Evolutionary conservation across 164 flowering plant species (phyloP), one percentile per base, ranked within the genome.

Genomic region (Macadamia tetraphylla): DNA sequence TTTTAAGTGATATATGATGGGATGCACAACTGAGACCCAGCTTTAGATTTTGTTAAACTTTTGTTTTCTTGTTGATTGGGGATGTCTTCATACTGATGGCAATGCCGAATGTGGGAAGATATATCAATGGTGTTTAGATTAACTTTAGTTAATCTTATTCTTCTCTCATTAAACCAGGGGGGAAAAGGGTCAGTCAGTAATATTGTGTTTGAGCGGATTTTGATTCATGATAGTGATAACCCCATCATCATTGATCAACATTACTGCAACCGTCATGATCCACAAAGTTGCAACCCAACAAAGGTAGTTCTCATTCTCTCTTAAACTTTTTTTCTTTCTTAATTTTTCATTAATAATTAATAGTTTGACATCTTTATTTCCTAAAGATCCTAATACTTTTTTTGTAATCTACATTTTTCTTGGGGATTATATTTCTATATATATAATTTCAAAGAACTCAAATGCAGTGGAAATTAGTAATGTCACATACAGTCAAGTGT

Each of bases 221-320:
- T 0, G 8, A 48, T 40, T 35, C 12, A 18, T 1, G 51, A 63
- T 46, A 55, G 68, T 5, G 2, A n/a, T 0, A 29, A 61, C 40
- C 81, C 79, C 3, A 78, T 80, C 31, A 65, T 75, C 35, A 75
- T 78, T 17, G 83, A 80, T 65, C 83, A 75, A 65, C 68, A 43
- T 35, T 76, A 79, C 44, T 76, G 82, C 31, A 75, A 68, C 13
- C 13, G 1, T 60, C 73, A 65, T 17, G 40, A 35, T 35, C 3
- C 6, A 18, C 57, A 3, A 40, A 6, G 40, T 5, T 79, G 79
- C 74, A 60, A 9, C 56, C 51, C 61, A 30, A 62, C 40, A 35
- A 35, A 73, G 13, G 81, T 75, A 31, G 70, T 58, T 44, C 12
- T 1, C 17, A 44, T 30, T 7, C 1, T 10, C 0, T n/a, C 1